These are phyloP conservation scores for Mortierella sp. DNA, from an alignment of 371 early-diverging fungal genomes.

Conservation along the genomic window DNA sequence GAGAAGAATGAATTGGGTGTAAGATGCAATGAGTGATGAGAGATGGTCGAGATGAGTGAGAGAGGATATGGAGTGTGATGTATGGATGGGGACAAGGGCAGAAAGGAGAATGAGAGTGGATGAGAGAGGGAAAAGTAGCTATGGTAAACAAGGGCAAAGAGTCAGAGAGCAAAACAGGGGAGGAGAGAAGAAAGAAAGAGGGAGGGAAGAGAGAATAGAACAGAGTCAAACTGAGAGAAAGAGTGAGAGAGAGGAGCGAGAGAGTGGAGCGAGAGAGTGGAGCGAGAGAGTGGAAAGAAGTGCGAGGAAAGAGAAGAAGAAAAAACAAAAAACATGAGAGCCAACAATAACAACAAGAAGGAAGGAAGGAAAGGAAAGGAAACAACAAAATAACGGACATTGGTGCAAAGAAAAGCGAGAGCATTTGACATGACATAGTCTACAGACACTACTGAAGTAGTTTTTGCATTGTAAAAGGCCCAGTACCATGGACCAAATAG, in stretches of 20 bases:
- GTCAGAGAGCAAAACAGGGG: neutral
- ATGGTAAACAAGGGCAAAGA: neutral
- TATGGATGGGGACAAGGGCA: neutral
- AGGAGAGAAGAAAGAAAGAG: neutral
- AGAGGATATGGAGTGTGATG: neutral
- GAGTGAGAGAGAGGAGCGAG: constrained; percentile 4
- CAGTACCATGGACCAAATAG: too few relatives aligned
- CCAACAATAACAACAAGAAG: neutral
- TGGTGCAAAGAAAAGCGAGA: neutral
- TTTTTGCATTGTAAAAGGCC: too few relatives aligned
- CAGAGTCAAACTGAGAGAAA: neutral
- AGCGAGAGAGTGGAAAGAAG: neutral
- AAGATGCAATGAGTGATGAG: neutral
- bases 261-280: too few relatives aligned
- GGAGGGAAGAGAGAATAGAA: neutral
- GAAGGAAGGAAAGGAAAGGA: neutral
- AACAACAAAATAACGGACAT: neutral
- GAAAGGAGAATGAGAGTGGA: neutral
- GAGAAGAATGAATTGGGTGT: neutral
- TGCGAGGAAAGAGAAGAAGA: neutral
- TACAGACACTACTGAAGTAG: neutral
- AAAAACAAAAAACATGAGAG: constrained; percentile 3
- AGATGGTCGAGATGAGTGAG: neutral
- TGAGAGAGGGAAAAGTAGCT: neutral
- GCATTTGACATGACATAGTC: neutral